Evolutionary conservation across 768 basidiomycete genomes (phyloP), one percentile per base, ranked within the genome.

Genomic region (Lactifluus volemus): DNA sequence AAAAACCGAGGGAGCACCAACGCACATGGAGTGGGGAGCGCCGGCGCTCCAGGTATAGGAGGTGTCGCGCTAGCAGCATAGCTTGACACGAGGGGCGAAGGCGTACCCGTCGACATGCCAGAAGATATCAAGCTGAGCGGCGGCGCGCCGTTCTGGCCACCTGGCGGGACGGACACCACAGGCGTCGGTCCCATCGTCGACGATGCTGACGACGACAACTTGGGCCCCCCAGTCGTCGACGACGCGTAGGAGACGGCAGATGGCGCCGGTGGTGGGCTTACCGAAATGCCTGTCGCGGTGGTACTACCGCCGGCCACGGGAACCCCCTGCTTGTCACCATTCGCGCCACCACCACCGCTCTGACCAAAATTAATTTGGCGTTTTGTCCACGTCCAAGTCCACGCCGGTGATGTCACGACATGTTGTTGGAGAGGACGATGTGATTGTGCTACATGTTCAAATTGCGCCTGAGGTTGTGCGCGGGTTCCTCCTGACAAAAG

Each of bases 1-100:
- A 52, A 14, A 53, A 57, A 12, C 21, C 9, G 6, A 47, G 12
- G 55, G 60, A 53, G 62, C 2, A 30, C 42, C 7, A 38, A 73
- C 79, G 60, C 70, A 88, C 88, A 84, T n/a, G 78, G 70, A 0
- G 79, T 75, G 0, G 92, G 92, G 10, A 93, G 74, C 2, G 73
- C 61, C 2, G 88, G 87, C 1, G 82, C 92, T 60, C 86, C 86
- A 36, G 81, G 67, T 45, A 87, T 74, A 1, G 86, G 82, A 3
- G 85, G 80, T 0, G 77, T 76, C 32, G 84, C 81, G 1, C 89
- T 89, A 45, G 84, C 71, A 0, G 79, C 39, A 66, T 74, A 87
- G 0, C 84, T 84, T 3, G 80, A 70, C 4, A 82, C 75, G 17
- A 82, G 73, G 1, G 81, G 68, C 1, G 79, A 75, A 0, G 81